Conservation (phyloP, 306 rosid genomes). For the Mimosa bimucronata region DNA sequence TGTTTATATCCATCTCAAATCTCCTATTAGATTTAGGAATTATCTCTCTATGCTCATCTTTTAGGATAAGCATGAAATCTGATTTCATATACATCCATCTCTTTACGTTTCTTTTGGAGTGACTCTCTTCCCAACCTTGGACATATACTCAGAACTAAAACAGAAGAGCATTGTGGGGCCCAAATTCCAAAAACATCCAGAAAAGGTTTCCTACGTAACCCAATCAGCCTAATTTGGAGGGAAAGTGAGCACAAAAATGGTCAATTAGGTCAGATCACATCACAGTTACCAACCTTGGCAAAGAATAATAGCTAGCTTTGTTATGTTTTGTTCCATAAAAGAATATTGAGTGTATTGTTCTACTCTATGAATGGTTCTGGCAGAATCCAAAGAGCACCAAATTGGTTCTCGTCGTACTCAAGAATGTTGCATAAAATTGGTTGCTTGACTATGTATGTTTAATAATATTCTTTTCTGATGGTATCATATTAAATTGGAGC, state of each 20-base stretch:
- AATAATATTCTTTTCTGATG: too few species aligned
- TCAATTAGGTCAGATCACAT: conserved; percentile 5
- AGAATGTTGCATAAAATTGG: not conserved
- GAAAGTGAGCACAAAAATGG: not conserved
- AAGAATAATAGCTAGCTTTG: not conserved
- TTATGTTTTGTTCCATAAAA: not conserved
- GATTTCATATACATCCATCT: too few species aligned
- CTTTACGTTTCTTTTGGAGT: not conserved
- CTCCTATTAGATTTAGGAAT: not conserved
- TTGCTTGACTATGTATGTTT: too few species aligned
- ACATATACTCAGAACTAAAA: not conserved
- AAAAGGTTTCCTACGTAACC: not conserved
- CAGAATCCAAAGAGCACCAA: not conserved
- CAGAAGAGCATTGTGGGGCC: not conserved
- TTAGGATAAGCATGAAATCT: not conserved
- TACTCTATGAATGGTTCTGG: not conserved
- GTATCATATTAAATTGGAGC: not conserved
- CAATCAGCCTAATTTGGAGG: not conserved
- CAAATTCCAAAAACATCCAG: not conserved
- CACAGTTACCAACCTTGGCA: not conserved
- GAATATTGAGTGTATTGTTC: not conserved
- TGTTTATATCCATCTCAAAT: not conserved
- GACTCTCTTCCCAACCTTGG: not conserved
- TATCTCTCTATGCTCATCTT: not conserved
- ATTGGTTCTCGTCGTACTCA: not conserved